These are phyloP conservation scores for Coniochaeta sp. DNA, from an alignment of 2,329 filamentous ascomycete species.

Conservation along the genomic window DNA sequence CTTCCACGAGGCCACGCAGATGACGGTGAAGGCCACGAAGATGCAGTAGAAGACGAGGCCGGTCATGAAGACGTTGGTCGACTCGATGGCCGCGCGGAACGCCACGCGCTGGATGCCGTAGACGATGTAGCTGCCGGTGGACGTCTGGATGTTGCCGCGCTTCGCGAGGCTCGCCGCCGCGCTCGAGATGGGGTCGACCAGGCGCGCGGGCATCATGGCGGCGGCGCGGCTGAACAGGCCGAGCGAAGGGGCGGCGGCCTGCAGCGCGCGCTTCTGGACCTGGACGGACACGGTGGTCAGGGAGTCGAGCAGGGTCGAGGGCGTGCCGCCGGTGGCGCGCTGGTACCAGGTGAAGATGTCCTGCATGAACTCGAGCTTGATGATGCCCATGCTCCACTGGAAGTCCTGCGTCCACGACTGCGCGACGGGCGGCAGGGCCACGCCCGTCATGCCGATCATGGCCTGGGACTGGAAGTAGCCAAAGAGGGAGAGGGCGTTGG, in stretches of 20 bases:
- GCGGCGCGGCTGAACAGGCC: constrained; percentile 42
- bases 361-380: constrained; percentile 81
- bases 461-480: constrained; percentile 93
- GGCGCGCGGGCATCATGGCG: constrained; percentile 21
- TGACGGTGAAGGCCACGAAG: constrained; percentile 67
- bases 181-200: constrained; percentile 28
- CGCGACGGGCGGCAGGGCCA: constrained; percentile 79
- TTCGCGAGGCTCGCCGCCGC: constrained; percentile 36
- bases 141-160: constrained; percentile 45
- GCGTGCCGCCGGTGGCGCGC: constrained; percentile 80
- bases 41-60: constrained; percentile 83
- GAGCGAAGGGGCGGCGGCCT: constrained; percentile 24
- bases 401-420: constrained; percentile 95
- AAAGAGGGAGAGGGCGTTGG: constrained; percentile 89
- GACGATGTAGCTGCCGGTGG: constrained; percentile 53
- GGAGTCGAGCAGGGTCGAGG: constrained; percentile 69
- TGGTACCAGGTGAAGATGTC: constrained; percentile 92
- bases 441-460: constrained; percentile 77
- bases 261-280: constrained; percentile 57
- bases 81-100: constrained; percentile 77
- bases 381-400: constrained; percentile 97
- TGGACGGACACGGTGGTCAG: constrained; percentile 73
- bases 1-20: constrained; percentile 74
- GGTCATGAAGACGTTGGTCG: constrained; percentile 89
- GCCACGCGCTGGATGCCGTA: constrained; percentile 84